Conservation (phyloP, 805 yeast genomes). For the Saccharomycodes ludwigii region DNA sequence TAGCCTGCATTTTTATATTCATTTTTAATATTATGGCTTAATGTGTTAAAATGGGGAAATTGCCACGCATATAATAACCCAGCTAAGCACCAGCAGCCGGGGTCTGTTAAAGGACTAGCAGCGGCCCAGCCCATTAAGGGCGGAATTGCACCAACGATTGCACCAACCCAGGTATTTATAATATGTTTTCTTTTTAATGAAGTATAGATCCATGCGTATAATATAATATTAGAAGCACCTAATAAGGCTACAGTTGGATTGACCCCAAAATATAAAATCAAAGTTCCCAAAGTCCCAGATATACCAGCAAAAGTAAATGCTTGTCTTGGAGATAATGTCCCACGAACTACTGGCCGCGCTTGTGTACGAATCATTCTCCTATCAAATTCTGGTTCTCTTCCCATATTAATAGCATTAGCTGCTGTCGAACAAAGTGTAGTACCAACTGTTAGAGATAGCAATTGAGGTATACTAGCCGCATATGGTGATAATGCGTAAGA, state of each 20-base stretch:
- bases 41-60: conserved; percentile 92
- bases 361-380: conserved; percentile 78
- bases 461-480: conserved; percentile 58
- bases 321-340: conserved; percentile 58
- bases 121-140: conserved; percentile 99
- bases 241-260: conserved; percentile 72
- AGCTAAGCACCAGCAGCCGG: conserved; percentile 94
- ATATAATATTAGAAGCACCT: conserved; percentile 68
- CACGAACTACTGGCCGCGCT: conserved; percentile 82
- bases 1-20: conserved; percentile 92
- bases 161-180: conserved; percentile 96
- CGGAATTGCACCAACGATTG: conserved; percentile 96
- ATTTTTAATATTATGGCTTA: conserved; percentile 75
- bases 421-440: conserved; percentile 83
- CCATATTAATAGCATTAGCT: conserved; percentile 96
- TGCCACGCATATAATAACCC: conserved; percentile 93
- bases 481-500: conserved; percentile 87
- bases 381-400: conserved; percentile 86
- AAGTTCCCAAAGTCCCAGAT: conserved; percentile 60
- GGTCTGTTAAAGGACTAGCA: conserved; percentile 63
- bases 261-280: conserved; percentile 64
- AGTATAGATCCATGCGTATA: conserved; percentile 87
- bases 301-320: conserved; percentile 72
- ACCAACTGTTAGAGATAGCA: conserved; percentile 67
- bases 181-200: conserved; percentile 78